Percentiles rank a stretch among this genome's conserved stretches.
These are phyloP conservation scores for Gossypium anomalum DNA, from an alignment of 345 rosid species.

Conservation along the genomic window DNA sequence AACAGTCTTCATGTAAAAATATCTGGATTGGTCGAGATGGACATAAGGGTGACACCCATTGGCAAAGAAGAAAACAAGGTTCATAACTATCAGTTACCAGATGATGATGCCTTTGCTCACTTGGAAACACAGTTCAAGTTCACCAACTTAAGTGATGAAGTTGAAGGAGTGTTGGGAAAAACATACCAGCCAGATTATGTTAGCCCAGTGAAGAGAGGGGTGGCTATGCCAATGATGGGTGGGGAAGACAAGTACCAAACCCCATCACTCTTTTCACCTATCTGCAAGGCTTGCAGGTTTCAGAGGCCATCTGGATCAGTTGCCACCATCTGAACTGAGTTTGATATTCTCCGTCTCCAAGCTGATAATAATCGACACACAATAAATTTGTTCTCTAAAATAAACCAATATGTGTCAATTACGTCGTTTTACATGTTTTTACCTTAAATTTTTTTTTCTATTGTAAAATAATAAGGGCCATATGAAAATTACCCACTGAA, in stretches of 20 bases:
- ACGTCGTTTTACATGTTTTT: neutral
- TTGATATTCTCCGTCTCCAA: neutral
- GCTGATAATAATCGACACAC: neutral
- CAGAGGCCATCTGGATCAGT: constrained; percentile 19
- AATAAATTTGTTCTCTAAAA: neutral
- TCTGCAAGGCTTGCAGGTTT: constrained; percentile 52
- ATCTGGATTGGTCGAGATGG: constrained; percentile 37
- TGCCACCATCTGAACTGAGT: neutral
- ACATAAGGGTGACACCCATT: constrained; percentile 51
- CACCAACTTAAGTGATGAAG: constrained; percentile 36
- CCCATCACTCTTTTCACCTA: constrained; percentile 45
- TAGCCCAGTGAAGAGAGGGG: constrained; percentile 60
- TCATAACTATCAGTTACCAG: constrained; percentile 54
- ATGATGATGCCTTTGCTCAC: constrained; percentile 59
- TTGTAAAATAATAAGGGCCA: neutral
- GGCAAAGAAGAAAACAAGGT: constrained; percentile 49
- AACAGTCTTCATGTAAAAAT: constrained; percentile 43
- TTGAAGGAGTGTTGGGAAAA: constrained; percentile 70
- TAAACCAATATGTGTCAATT: neutral
- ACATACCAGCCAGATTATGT: constrained; percentile 57
- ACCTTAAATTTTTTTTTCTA: neutral
- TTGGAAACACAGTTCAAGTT: constrained; percentile 66
- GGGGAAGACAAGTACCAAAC: constrained; percentile 65
- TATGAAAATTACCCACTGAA: neutral
- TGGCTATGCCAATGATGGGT: constrained; percentile 72